Base-by-base conservation (phyloP, 2,329 filamentous ascomycete genomes). In the Apiospora rasikravindrae region DNA sequence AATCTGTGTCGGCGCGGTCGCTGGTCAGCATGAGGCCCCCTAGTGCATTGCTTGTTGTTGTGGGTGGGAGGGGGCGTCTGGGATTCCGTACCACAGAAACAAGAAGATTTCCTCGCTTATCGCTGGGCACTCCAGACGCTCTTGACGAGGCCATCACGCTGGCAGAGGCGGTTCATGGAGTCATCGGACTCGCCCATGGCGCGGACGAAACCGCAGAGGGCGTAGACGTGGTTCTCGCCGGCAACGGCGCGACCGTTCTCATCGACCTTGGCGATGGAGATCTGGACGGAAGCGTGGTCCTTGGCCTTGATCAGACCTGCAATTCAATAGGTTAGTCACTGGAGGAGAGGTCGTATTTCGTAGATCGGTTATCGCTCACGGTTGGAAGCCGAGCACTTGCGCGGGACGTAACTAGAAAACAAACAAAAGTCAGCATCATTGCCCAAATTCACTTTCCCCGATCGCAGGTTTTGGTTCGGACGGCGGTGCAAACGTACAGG, bases 311-410 rank as follows among this genome's bases (percentile, higher is more conserved):
- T 98, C 91, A 98, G 98, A 88, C 57, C 57, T 64, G 33, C 33
- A 37, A 64, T 64, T 64, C 57, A 64, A 10, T 7, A n/a, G 33
- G 22, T 64, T 64, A 64, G 57, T 64, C 33, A 33, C 57, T 64
- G 57, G 33, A n/a, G 3, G 57, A 4, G n/a, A 64, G 33, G 33
- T 40, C n/a, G 24, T 61, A 3, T 64, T 24, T 64, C 57, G 57
- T 40, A 40, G 29, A 40, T 64, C 57, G 57, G 29, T 64, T 24
- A 64, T 64, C 57, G 57, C 57, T 64, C 33, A 64, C 96, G 94
- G 94, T 97, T 97, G 86, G 96, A 98, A 81, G 95, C 95, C 86
- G 91, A 94, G 94, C 96, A 98, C 90, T 98, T 98, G 90, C 96
- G 94, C 85, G 95, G 95, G 90, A 98, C 94, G 92, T 97, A 75